Evolutionary conservation across 116 monocot genomes (phyloP), one percentile per base, ranked within the genome.

Genomic region (Papilionanthe hybrid): DNA sequence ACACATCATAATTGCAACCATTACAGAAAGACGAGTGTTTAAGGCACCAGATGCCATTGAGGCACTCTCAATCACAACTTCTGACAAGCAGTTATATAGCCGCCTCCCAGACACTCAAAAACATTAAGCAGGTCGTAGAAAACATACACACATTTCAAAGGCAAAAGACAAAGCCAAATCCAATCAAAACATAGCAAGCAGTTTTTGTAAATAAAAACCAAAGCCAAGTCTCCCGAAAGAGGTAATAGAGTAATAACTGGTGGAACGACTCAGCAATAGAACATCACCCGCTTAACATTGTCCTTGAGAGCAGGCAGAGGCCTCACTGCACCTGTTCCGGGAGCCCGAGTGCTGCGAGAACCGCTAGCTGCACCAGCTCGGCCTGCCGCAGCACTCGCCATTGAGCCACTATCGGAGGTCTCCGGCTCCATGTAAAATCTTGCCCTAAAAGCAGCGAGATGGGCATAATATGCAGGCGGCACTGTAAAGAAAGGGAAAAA

Each of bases 201-300:
- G 45, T 10, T 37, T 4, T 37, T 37, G 37, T 37, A 1, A 3
- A 37, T 37, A 49, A 2, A n/a, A 49, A 49, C 12, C 53, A 45
- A 10, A 45, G 10, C 9, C 1, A 45, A 45, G 10, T 17, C 53
- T 17, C 17, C 0, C 15, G 53, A 53, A 53, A 53, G 13, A 53
- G 53, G 53, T 17, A 53, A 53, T 53, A 53, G 53, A 15, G 53
- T 15, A 9, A 25, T 20, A 60, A 23, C 60, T 60, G 60, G 9
- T 22, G 1, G 63, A 63, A 7, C 1, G 5, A 42, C 29, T 57
- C 42, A 78, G 42, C 78, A 78, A 42, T 42, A 78, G 58, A 57
- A 95, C 95, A 95, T 95, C 17, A 91, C 95, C 44, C 86, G 83
- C 88, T 93, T 95, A 25, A 95, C 89, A 75, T 95, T 95, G 15